Conservation (phyloP, 2,329 filamentous ascomycete genomes). For the Epichloe scottii region DNA sequence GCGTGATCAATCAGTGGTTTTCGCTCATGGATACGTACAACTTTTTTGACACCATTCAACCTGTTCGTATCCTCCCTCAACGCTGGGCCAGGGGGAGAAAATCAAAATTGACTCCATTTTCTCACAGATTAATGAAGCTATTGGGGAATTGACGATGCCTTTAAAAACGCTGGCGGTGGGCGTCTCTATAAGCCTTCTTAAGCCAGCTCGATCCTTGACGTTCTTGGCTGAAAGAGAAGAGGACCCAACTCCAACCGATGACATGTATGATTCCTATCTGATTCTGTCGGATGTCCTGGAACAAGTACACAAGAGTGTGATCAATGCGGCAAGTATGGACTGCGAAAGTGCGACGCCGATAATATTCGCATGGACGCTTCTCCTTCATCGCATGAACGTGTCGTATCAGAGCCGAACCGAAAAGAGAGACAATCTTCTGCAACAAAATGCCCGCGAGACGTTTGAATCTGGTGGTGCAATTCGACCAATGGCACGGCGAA, state of each 20-base stretch:
- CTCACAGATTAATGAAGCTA: conserved; percentile 24
- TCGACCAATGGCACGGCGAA: conserved; percentile 34
- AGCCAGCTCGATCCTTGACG: conserved; percentile 43
- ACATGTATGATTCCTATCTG: conserved; percentile 46
- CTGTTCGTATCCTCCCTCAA: conserved; percentile 13
- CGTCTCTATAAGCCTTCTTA: conserved; percentile 61
- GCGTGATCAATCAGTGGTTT: conserved; percentile 59
- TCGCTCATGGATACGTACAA: conserved; percentile 52
- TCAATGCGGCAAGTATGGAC: conserved; percentile 42
- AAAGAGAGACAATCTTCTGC: conserved; percentile 42
- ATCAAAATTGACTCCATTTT: not conserved
- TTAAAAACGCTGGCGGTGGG: conserved; percentile 58
- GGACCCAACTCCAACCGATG: conserved; percentile 22
- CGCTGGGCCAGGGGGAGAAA: not conserved
- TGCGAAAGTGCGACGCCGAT: conserved; percentile 57
- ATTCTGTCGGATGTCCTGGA: conserved; percentile 57
- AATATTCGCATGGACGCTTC: conserved; percentile 69
- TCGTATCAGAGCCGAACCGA: conserved; percentile 51
- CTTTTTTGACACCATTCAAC: conserved; percentile 55
- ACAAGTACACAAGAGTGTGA: conserved; percentile 59
- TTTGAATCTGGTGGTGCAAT: conserved; percentile 37
- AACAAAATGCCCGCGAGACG: conserved; percentile 44
- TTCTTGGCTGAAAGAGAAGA: conserved; percentile 27
- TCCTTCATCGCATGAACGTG: conserved; percentile 57
- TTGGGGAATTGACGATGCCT: conserved; percentile 42